Percentiles rank a stretch among this genome's conserved stretches.
phyloP scores from a whole-genome alignment of 352 stramenopile genomes.

The Pythium chondricola region DNA sequence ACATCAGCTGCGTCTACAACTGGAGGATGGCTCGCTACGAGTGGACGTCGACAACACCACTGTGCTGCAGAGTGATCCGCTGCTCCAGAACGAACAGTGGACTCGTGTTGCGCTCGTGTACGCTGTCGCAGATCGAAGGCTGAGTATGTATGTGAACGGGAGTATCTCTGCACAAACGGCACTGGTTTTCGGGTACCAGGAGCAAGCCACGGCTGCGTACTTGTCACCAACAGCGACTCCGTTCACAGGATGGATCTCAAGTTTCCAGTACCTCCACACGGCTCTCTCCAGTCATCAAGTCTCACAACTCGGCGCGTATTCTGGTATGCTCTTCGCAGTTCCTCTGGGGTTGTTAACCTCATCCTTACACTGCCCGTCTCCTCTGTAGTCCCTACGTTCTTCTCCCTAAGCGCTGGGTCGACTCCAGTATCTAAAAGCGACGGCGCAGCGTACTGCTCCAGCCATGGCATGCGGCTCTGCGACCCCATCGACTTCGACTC shows the following conservation, averaged over 20 bases:
- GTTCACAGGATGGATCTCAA: conserved; percentile 40
- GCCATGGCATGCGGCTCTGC: conserved; percentile 28
- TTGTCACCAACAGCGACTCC: conserved; percentile 15
- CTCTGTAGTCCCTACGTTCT: conserved; percentile 19
- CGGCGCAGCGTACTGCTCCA: conserved; percentile 20
- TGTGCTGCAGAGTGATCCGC: background rate
- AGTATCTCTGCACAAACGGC: background rate
- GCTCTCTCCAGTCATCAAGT: conserved; percentile 31
- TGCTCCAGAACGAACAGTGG: conserved; percentile 2
- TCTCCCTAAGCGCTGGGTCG: background rate
- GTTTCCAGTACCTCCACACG: conserved; percentile 37
- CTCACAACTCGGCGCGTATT: conserved; percentile 28
- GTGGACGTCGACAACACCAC: background rate
- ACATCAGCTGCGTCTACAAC: background rate
- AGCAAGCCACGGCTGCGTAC: conserved; percentile 7
- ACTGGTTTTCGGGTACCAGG: conserved; percentile 9
- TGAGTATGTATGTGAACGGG: conserved; percentile 12
- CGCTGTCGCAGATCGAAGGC: background rate
- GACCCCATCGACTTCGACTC: conserved; percentile 32
- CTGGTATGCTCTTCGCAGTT: conserved; percentile 24
- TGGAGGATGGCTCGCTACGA: too few species aligned
- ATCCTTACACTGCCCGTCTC: too few species aligned
- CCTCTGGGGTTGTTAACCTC: too few species aligned
- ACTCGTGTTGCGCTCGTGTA: conserved; percentile 14
- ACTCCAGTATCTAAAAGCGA: background rate